A percentile compares a stretch with the other conserved stretches of the same genome.
phyloP scores from a whole-genome alignment of 1,284 basidiomycete species.

The Agroathelia rolfsii region DNA sequence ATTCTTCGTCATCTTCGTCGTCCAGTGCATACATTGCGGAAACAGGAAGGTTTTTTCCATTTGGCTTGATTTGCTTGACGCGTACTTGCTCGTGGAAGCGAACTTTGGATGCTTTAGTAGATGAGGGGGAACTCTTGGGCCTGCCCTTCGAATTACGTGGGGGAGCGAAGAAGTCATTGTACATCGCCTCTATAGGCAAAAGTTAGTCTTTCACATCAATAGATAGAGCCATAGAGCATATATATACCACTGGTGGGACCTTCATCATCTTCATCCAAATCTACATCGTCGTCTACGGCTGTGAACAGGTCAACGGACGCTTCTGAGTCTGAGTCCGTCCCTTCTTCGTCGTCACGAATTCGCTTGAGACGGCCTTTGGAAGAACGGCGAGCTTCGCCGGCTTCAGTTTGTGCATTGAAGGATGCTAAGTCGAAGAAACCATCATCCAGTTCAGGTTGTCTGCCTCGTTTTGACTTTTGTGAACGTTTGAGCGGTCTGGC shows the following conservation, averaged over 20 bases:
- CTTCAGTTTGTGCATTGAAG: slow-evolving; percentile 85
- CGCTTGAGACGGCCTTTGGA: slow-evolving; percentile 55
- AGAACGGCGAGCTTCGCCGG: slow-evolving; percentile 59
- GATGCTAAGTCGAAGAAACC: slow-evolving; percentile 85
- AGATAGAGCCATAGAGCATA: slow-evolving; percentile 5
- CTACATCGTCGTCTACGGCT: slow-evolving; percentile 33
- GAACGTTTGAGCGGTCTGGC: slow-evolving; percentile 7
- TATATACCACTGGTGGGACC: slow-evolving; percentile 32
- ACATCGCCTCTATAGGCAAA: slow-evolving; percentile 41
- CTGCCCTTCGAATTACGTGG: slow-evolving; percentile 24
- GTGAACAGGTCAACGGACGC: slow-evolving; percentile 65
- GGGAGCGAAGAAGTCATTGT: slow-evolving; percentile 67
- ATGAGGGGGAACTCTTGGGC: slow-evolving; percentile 10
- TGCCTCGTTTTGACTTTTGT: slow-evolving; percentile 17
- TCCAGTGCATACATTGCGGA: slow-evolving; percentile 30
- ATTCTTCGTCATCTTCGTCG: slow-evolving; percentile 22
- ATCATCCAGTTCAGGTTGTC: slow-evolving; percentile 74
- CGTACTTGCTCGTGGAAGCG: slow-evolving; percentile 76
- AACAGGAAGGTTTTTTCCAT: slow-evolving; percentile 49
- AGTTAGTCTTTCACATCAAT: slow-evolving; percentile 6
- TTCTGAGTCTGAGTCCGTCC: slow-evolving; percentile 32
- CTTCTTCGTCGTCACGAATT: slow-evolving; percentile 42
- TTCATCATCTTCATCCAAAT: slow-evolving; percentile 32
- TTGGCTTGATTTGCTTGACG: slow-evolving; percentile 67
- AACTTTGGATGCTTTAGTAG: slow-evolving; percentile 34